phyloP scores from a whole-genome alignment of 495 filamentous ascomycete genomes.

The Halenospora varia region DNA sequence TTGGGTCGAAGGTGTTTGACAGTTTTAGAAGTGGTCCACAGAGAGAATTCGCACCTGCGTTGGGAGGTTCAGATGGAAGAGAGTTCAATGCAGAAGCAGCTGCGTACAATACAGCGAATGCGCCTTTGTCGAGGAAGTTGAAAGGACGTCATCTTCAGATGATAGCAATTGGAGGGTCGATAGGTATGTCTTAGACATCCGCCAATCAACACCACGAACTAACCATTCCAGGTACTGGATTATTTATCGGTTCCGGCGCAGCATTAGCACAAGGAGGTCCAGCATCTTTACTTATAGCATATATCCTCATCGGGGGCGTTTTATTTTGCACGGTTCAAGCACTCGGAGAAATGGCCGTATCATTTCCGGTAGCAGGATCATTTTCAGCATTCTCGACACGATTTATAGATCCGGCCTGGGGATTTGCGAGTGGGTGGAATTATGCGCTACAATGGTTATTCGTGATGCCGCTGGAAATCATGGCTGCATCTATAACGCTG shows the following conservation, averaged over 20 bases:
- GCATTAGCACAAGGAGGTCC: constrained; percentile 80
- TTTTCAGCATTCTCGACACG: constrained; percentile 92
- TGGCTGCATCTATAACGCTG: constrained; percentile 84
- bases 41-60: constrained; percentile 1
- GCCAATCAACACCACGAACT: not conserved
- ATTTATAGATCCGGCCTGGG: constrained; percentile 93
- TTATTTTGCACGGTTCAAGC: constrained; percentile 93
- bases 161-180: constrained; percentile 95
- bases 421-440: constrained; percentile 98
- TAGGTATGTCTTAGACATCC: constrained; percentile 61
- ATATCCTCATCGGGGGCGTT: constrained; percentile 79
- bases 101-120: constrained; percentile 69
- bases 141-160: constrained; percentile 90
- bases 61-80: constrained; percentile 10
- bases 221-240: constrained; percentile 65
- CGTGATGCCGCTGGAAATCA: constrained; percentile 83
- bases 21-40: constrained; percentile 18
- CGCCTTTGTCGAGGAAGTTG: constrained; percentile 68
- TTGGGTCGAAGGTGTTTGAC: constrained; percentile 19
- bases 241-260: constrained; percentile 84
- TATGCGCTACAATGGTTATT: constrained; percentile 69
- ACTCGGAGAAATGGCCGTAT: constrained; percentile 85
- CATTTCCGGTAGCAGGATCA: constrained; percentile 79
- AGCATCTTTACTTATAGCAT: constrained; percentile 81
- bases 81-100: constrained; percentile 72